phyloP scores from a whole-genome alignment of 2,329 filamentous ascomycete species.

The Hypoxylon sp. region DNA sequence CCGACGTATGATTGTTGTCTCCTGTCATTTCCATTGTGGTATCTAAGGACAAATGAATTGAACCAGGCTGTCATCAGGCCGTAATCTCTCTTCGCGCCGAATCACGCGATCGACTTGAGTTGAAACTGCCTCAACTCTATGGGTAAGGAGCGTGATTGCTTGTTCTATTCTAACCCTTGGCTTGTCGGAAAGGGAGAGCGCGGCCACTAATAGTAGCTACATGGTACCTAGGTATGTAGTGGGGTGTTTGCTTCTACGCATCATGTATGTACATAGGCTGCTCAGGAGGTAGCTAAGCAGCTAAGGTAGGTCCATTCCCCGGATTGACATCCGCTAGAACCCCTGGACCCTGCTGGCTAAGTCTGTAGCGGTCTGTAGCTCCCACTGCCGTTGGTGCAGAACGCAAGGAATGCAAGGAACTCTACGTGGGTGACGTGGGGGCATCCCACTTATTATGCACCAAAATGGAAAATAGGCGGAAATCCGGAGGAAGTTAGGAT shows the following conservation, averaged over 20 bases:
- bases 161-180: neutral
- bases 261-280: too few relatives aligned
- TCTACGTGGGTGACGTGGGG: neutral
- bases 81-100: neutral
- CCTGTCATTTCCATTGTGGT: neutral
- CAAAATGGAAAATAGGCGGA: slow-evolving; percentile 15
- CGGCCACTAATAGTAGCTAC: neutral
- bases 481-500: slow-evolving; percentile 7
- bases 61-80: neutral
- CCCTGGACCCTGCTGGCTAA: neutral
- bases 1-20: neutral
- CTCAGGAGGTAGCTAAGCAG: too few relatives aligned
- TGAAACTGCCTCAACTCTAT: neutral
- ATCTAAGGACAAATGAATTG: neutral
- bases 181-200: neutral
- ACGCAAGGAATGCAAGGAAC: slow-evolving; percentile 19
- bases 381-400: slow-evolving; percentile 2
- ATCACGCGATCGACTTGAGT: neutral
- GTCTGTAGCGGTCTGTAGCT: neutral
- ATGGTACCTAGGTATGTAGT: neutral
- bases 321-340: neutral
- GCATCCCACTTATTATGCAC: slow-evolving; percentile 18
- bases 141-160: neutral
- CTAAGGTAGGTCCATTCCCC: neutral
- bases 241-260: neutral